A percentile compares a stretch with the other conserved stretches of the same genome.
These are phyloP conservation scores for Babesia bovis DNA, from an alignment of 169 alveolate species.

Conservation along the genomic window DNA sequence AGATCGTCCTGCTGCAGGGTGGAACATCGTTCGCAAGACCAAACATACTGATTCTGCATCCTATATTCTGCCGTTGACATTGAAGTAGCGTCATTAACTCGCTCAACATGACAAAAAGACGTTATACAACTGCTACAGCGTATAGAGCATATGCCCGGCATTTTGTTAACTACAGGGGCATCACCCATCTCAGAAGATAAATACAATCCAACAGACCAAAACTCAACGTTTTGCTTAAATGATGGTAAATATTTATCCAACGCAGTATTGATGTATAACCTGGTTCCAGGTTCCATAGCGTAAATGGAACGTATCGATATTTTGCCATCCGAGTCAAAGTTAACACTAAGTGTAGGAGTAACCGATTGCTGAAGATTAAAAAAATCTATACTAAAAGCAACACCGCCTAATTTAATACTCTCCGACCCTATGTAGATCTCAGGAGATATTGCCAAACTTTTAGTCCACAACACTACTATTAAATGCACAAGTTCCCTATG, in stretches of 20 bases:
- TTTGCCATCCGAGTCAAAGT: conserved; percentile 77
- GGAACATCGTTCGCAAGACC: conserved; percentile 48
- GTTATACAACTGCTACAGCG: conserved; percentile 38
- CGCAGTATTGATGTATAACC: conserved; percentile 72
- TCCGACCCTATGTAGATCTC: conserved; percentile 73
- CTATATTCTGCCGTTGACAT: not conserved
- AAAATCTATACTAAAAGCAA: conserved; percentile 67
- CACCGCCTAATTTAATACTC: conserved; percentile 73
- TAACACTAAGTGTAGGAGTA: conserved; percentile 79
- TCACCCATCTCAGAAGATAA: conserved; percentile 7
- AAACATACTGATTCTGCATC: conserved; percentile 1
- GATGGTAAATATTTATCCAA: conserved; percentile 82
- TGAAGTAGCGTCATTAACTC: not conserved
- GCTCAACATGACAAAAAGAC: conserved; percentile 16
- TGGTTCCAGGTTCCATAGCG: conserved; percentile 80
- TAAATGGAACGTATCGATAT: conserved; percentile 80
- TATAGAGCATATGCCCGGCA: conserved; percentile 5
- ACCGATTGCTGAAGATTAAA: conserved; percentile 81
- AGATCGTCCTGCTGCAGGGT: conserved; percentile 22
- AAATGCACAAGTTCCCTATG: conserved; percentile 75
- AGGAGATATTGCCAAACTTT: conserved; percentile 74
- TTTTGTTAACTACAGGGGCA: not conserved
- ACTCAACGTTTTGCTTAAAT: conserved; percentile 69
- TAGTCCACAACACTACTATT: conserved; percentile 76
- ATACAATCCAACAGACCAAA: conserved; percentile 49